Base-by-base conservation (phyloP, 116 monocot genomes). In the Papilionanthe hybrid region DNA sequence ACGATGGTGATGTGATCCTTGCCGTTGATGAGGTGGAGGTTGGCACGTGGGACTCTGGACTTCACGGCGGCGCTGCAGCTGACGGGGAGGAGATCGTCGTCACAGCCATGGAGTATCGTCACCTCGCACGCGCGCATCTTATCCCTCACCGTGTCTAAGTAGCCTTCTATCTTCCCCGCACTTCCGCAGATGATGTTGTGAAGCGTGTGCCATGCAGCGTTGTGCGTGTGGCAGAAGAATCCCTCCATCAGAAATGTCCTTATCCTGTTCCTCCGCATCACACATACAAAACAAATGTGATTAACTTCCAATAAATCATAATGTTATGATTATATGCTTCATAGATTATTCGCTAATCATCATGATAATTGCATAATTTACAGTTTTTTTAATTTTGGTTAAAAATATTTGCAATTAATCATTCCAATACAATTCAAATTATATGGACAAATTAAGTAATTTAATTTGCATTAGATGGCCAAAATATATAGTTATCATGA, bases 111-210 rank as follows among this genome's bases (percentile, higher is more conserved):
- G 84, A 91, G 83, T 25, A 96, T 82, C 1, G 91, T 93, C 27
- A 96, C 91, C 19, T 86, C 81, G 83, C 95, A 96, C 44, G n/a
- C 1, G 56, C 53, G 79, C 15, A 93, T 82, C 44, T 77, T 84
- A 30, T 90, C 88, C 37, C 90, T 75, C 4, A 96, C 90, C 3
- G 84, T 42, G 50, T 91, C 90, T 0, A 96, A 78, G 78, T 93
- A 96, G 58, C 85, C 79, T 28, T 93, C 95, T 9, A 96, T 76
- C 77, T 90, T 96, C 4, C 81, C 88, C 3, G 90, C 93, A 67
- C 91, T 91, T 28, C 93, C 95, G 72, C 93, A 96, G 57, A 96
- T 96, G 82, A 96, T 86, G 86, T 96, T 96, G 86, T 96, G 95
- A 28, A 96, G 83, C 11, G 95, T 96, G 76, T 96, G 95, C 88